Conservation (phyloP, 495 filamentous ascomycete species). For the Penicillium canescens region DNA sequence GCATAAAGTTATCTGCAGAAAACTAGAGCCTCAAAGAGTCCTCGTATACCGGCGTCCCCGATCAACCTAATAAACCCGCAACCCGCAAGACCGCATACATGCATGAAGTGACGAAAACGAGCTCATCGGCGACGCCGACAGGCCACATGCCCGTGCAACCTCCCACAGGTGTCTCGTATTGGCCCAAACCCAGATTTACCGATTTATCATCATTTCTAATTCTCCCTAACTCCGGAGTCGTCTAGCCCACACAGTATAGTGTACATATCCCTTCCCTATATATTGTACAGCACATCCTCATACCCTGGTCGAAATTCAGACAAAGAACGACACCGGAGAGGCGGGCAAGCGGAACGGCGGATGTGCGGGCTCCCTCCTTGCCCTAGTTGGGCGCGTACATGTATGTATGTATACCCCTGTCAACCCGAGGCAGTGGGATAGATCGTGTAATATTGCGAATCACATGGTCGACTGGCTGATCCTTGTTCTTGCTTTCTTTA, state of each 20-base stretch:
- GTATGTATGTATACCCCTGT: no score
- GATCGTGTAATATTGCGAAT: constrained; percentile 1
- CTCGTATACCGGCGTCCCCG: constrained; percentile 1
- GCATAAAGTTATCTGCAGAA: no score
- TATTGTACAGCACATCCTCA: no score
- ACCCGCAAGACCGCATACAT: no score
- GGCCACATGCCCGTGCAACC: neutral
- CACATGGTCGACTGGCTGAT: neutral
- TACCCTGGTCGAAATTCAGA: no score
- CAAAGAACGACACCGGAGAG: neutral
- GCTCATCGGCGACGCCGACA: constrained; percentile 1
- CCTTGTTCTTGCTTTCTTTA: no score
- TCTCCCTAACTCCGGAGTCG: no score
- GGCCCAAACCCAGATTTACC: neutral
- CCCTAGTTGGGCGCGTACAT: neutral
- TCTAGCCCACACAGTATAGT: no score
- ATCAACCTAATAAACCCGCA: neutral
- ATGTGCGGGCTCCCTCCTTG: neutral
- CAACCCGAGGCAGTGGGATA: neutral
- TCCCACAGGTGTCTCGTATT: constrained; percentile 5
- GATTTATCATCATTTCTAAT: no score
- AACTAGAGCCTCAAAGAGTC: no score
- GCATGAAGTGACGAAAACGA: neutral
- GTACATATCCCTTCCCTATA: no score
- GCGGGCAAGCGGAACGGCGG: constrained; percentile 9